Percentiles rank a stretch among this genome's conserved stretches.
Conservation (phyloP, 768 basidiomycete genomes). For the Gyrodon lividus region DNA sequence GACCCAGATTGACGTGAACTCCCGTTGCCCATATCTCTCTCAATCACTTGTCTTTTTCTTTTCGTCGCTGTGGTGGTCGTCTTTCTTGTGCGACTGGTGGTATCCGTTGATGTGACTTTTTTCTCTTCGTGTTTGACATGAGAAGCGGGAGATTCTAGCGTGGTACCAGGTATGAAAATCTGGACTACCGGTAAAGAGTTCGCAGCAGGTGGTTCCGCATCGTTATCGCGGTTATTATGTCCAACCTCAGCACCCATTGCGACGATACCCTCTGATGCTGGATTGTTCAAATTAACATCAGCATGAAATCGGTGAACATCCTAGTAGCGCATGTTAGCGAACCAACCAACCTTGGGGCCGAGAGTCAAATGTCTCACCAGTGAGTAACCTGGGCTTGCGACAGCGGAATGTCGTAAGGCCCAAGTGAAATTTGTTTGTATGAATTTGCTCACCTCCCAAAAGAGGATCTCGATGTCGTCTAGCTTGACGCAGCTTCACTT, state of each 20-base stretch:
- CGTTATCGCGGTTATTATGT: too few relatives aligned
- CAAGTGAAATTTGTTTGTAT: too few relatives aligned
- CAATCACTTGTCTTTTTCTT: background rate
- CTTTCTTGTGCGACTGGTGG: background rate
- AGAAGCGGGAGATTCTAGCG: background rate
- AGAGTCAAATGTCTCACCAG: too few relatives aligned
- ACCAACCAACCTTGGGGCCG: too few relatives aligned
- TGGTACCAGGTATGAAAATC: constrained; percentile 10
- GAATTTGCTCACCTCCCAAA: too few relatives aligned
- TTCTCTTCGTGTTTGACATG: background rate
- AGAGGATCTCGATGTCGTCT: background rate
- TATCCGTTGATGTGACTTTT: background rate
- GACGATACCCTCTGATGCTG: too few relatives aligned
- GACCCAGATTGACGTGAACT: background rate
- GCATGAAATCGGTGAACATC: too few relatives aligned
- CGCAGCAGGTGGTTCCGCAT: background rate
- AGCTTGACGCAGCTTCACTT: background rate
- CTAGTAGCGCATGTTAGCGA: too few relatives aligned
- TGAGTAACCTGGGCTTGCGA: too few relatives aligned
- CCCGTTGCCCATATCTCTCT: background rate
- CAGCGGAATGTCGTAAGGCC: too few relatives aligned
- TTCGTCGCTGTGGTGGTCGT: background rate
- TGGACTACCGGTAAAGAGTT: background rate
- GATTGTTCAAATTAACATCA: too few relatives aligned
- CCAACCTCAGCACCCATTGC: too few relatives aligned